Percentiles rank a stretch among this genome's conserved stretches.
phyloP scores from a whole-genome alignment of 1,139 yeast species.

The Scheffersomyces titani region DNA sequence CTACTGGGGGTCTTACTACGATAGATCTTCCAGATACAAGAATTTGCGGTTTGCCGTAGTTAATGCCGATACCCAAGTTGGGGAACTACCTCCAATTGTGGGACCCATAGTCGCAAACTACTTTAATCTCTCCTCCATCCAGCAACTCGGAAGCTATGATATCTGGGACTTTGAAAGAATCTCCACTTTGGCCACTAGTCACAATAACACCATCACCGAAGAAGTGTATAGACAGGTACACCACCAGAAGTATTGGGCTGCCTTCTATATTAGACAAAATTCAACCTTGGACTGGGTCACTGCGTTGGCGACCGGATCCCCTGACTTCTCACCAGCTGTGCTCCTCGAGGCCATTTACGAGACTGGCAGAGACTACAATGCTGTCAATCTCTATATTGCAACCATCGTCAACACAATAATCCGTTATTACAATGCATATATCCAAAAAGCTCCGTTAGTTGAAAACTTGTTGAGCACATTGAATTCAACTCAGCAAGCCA shows the following conservation, averaged over 20 bases:
- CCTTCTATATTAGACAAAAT: slow-evolving; percentile 28
- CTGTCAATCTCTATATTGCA: slow-evolving; percentile 23
- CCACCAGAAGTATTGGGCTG: slow-evolving; percentile 34
- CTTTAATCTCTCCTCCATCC: slow-evolving; percentile 23
- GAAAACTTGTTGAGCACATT: slow-evolving; percentile 20
- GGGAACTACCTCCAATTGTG: slow-evolving; percentile 24
- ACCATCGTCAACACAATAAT: slow-evolving; percentile 17
- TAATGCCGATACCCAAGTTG: slow-evolving; percentile 24
- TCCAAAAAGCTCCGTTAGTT: slow-evolving; percentile 21
- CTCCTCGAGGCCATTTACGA: slow-evolving; percentile 29
- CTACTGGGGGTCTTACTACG: slow-evolving; percentile 35
- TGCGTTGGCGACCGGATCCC: slow-evolving; percentile 16
- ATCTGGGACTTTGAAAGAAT: slow-evolving; percentile 22
- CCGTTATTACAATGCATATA: slow-evolving; percentile 13
- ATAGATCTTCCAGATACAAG: slow-evolving; percentile 19
- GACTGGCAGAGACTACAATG: slow-evolving; percentile 35
- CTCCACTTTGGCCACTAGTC: slow-evolving; percentile 15
- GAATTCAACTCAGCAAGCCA: slow-evolving; percentile 16
- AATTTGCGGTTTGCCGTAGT: slow-evolving; percentile 27
- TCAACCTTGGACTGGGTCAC: slow-evolving; percentile 24
- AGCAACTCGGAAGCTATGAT: slow-evolving; percentile 24
- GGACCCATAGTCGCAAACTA: slow-evolving; percentile 25
- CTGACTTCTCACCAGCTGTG: slow-evolving; percentile 16
- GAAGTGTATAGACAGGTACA: slow-evolving; percentile 32
- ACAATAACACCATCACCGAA: slow-evolving; percentile 21